phyloP scores from a whole-genome alignment of 1,284 basidiomycete genomes.

The Rhodotorula glutinis region DNA sequence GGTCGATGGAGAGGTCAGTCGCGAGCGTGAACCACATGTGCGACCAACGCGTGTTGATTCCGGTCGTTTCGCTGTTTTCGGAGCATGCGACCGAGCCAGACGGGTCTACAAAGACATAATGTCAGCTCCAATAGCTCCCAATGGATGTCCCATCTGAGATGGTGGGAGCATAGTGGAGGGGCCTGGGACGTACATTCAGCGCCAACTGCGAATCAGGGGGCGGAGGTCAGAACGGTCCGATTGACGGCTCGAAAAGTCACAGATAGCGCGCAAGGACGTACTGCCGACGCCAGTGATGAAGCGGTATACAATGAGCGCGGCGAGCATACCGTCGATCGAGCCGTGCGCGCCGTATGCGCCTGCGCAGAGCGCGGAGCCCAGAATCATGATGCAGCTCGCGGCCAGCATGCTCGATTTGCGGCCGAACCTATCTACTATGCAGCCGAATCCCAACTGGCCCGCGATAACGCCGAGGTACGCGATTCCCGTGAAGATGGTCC shows the following conservation, averaged over 20 bases:
- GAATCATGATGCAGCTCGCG: slow-evolving; percentile 45
- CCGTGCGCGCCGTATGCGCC: slow-evolving; percentile 76
- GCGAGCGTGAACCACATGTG: slow-evolving; percentile 82
- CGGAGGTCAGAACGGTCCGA: not conserved
- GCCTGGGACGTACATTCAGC: too few species aligned
- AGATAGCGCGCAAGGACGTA: slow-evolving; percentile 8
- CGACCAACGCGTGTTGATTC: slow-evolving; percentile 71
- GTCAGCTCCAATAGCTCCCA: slow-evolving; percentile 3
- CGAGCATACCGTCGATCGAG: slow-evolving; percentile 65
- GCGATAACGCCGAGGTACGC: slow-evolving; percentile 69
- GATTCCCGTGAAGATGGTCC: slow-evolving; percentile 50
- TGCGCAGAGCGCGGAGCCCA: slow-evolving; percentile 77
- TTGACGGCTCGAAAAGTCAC: too few species aligned
- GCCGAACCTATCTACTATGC: slow-evolving; percentile 78
- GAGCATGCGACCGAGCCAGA: slow-evolving; percentile 84
- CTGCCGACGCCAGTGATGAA: slow-evolving; percentile 74
- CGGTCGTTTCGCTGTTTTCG: slow-evolving; percentile 80
- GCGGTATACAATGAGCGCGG: slow-evolving; percentile 76
- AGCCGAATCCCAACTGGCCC: slow-evolving; percentile 56
- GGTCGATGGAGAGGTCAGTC: slow-evolving; percentile 71
- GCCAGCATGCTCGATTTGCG: slow-evolving; percentile 65
- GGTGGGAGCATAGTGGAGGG: too few species aligned
- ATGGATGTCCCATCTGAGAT: too few species aligned
- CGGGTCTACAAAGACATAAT: slow-evolving; percentile 57
- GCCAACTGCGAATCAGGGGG: too few species aligned